Evolutionary conservation across 202 grass and related monocot species (phyloP).

Genomic region (Bolboschoenoplectus hybrid): DNA sequence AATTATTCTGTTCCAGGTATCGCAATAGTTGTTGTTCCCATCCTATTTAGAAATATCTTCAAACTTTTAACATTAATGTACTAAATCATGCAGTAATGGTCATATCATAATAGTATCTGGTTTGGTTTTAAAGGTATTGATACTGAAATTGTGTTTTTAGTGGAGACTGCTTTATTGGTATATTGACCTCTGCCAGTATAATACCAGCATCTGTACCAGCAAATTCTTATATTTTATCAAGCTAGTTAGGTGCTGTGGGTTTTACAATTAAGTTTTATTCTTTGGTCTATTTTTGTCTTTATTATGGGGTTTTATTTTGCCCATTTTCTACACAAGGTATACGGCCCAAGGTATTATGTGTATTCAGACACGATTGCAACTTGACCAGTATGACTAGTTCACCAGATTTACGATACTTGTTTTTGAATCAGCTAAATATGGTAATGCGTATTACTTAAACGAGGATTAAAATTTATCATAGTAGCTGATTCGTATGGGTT

Average conservation of each 20-base stretch:
- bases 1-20: slow-evolving; percentile 76
- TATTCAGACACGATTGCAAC: background rate
- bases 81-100: background rate
- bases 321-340: too few species aligned
- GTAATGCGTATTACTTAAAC: background rate
- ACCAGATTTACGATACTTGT: background rate
- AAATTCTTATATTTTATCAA: background rate
- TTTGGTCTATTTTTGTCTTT: too few species aligned
- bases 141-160: background rate
- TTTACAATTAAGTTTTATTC: background rate
- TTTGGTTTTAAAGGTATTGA: background rate
- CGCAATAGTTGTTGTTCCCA: background rate
- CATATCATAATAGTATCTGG: background rate
- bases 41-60: background rate
- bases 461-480: background rate
- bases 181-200: background rate
- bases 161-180: background rate
- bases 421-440: background rate
- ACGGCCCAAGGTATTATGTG: background rate
- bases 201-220: background rate
- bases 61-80: background rate
- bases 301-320: too few species aligned
- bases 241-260: background rate
- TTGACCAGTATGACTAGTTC: background rate
- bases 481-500: background rate